phyloP scores from a whole-genome alignment of 768 basidiomycete genomes.

The Mycena olivaceomarginata region DNA sequence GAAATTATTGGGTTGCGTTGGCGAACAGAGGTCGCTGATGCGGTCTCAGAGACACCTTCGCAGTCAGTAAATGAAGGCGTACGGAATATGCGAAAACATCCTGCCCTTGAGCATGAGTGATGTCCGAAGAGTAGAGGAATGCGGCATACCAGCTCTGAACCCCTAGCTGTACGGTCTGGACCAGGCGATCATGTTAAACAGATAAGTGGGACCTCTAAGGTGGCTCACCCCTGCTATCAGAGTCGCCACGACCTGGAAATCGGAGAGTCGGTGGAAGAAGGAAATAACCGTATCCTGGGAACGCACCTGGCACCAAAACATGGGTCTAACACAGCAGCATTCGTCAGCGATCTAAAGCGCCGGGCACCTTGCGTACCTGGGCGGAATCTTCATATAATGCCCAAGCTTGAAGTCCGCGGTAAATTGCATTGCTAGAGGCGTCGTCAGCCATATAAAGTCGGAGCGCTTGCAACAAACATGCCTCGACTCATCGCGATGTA shows the following conservation, averaged over 20 bases:
- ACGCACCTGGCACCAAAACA: constrained; percentile 79
- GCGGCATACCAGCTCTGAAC: constrained; percentile 75
- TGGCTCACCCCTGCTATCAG: constrained; percentile 68
- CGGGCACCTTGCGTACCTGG: constrained; percentile 77
- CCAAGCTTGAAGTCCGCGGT: constrained; percentile 87
- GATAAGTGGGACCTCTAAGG: neutral
- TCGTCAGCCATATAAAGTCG: constrained; percentile 44
- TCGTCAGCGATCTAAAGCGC: neutral
- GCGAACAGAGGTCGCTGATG: constrained; percentile 67
- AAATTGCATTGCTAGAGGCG: constrained; percentile 76
- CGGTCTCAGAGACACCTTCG: neutral
- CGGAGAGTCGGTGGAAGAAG: neutral
- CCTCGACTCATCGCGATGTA: constrained; percentile 79
- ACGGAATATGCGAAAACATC: constrained; percentile 80
- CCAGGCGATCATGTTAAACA: neutral
- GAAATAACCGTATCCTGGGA: neutral
- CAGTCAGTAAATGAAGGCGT: constrained; percentile 43
- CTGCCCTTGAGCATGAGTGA: constrained; percentile 50
- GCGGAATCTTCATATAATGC: constrained; percentile 81
- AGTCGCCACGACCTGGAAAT: constrained; percentile 69
- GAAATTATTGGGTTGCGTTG: constrained; percentile 68
- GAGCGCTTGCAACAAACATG: constrained; percentile 26
- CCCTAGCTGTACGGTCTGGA: constrained; percentile 75
- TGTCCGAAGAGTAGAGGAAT: constrained; percentile 15
- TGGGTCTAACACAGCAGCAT: constrained; percentile 58